Evolutionary conservation across 192 early-diverging fungal genomes (phyloP).

Genomic region (Gryganskiella cystojenkinii): DNA sequence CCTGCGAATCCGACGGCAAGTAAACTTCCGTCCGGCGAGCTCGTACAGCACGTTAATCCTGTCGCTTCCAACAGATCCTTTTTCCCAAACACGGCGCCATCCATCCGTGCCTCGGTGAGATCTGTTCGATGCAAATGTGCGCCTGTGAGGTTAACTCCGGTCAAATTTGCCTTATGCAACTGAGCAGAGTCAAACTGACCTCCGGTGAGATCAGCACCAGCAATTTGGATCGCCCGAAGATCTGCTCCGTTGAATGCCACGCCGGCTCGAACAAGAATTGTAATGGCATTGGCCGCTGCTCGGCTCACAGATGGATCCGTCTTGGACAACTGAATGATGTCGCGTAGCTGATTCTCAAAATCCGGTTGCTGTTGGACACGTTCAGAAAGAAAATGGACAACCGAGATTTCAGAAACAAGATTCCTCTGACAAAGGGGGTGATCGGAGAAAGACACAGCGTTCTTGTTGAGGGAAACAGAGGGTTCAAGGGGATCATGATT

Average conservation of each 20-base stretch:
- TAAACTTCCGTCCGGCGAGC: background rate
- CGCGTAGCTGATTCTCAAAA: background rate
- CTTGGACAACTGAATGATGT: background rate
- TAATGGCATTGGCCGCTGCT: constrained; percentile 6
- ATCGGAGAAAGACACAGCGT: too few relatives aligned
- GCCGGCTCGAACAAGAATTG: constrained; percentile 2
- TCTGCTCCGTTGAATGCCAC: background rate
- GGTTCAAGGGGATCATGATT: too few relatives aligned
- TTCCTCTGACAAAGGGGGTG: too few relatives aligned
- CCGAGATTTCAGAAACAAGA: too few relatives aligned
- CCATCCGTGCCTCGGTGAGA: background rate
- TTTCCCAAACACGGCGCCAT: constrained; percentile 4
- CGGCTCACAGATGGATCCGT: background rate
- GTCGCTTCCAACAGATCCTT: background rate
- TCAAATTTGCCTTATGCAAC: constrained; percentile 2
- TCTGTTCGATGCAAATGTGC: background rate
- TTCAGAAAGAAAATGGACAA: too few relatives aligned
- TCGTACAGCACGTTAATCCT: background rate
- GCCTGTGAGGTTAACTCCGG: background rate
- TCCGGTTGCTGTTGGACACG: background rate
- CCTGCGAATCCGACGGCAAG: background rate
- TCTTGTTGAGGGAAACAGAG: too few relatives aligned
- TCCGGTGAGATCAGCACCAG: background rate
- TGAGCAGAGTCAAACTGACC: constrained; percentile 10
- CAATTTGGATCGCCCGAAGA: background rate